Evolutionary conservation across 352 stramenopile genomes (phyloP), one percentile per base, ranked within the genome.

Genomic region (Phytophthora capsici): DNA sequence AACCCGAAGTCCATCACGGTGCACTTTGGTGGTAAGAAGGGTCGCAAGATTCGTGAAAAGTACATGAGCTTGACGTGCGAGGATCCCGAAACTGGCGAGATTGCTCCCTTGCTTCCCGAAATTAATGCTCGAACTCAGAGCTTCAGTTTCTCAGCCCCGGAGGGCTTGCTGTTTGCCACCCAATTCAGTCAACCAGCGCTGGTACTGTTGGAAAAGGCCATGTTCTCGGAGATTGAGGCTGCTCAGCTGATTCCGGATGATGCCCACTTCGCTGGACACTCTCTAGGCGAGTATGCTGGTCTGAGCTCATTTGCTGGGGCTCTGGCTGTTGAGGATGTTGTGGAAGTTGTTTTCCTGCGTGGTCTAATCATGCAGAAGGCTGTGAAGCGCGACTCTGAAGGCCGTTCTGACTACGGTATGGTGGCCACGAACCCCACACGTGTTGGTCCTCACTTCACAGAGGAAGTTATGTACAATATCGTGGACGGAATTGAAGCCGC

Each of bases 351-450:
- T 1, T 96, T 96, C 59, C 59, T 95, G 44, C 84, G 89, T 63
- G 89, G 89, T 20, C 22, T 86, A 20, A 87, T 87, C 50, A 84
- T 84, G 75, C 78, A 87, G 41, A 82, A 82, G 46, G 73, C 75
- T n/a, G 78, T 87, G 16, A 79, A 80, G 46, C 80, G 82, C 17
- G 82, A 88, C 22, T 73, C 52, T n/a, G 58, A 75, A 3, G 82
- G 88, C 40, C 79, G 85, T 10, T 96, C 87, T 14, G 84, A 95
- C 74, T 97, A 94, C 57, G 86, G 79, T 5, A 97, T 97, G 89
- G 84, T 97, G 9, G 89, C 88, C 4, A 77, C 77, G 2, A 94
- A 97, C 68, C 89, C 89, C n/a, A 80, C 66, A 6, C 82, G 89
- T 45, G 77, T 95, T 30, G 82, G 86, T 12, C 66, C 70, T 3